Evolutionary conservation across 345 rosid species (phyloP), one percentile per base, ranked within the genome.

Genomic region (Lumnitzera littorea): DNA sequence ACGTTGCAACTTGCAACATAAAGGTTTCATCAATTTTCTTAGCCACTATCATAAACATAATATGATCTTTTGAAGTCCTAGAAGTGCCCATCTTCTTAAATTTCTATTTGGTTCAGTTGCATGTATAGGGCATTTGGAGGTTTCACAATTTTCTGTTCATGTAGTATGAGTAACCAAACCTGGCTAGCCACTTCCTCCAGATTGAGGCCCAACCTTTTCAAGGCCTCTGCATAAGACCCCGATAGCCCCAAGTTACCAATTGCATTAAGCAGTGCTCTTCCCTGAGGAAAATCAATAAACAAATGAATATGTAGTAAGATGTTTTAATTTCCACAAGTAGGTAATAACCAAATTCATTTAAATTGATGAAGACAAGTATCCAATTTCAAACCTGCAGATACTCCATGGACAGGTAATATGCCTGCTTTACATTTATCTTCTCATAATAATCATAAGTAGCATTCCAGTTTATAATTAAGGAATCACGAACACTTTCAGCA

Each of bases 331-430:
- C 25, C 62, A 58, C 31, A 27, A 27, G 4, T 27, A 27, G 31
- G 31, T 27, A 3, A 58, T 12, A 24, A 57, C 20, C 6, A 16
- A 57, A 12, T 27, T 57, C 12, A 5, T 55, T n/a, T 13, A 15
- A n/a, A 57, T 2, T n/a, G 15, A 24, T 14, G 48, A 15, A 24
- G 16, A 57, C 55, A 46, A 31, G 15, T 46, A 48, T 16, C 29
- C 43, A 36, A 15, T n/a, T 51, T 11, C 58, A 53, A 43, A 82
- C 87, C 85, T 82, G 82, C 17, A 82, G 70, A 65, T 17, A 82
- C 77, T 82, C 82, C 87, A 82, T 82, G 3, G 91, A 84, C 27
- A 84, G 69, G 62, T 84, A 84, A 68, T 78, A 80, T 11, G 84
- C 84, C 66, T 78, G 87, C 75, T 84, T 82, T 14, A 58, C 77